Percentiles rank a stretch among this genome's conserved stretches.
Conservation (phyloP, 2,329 filamentous ascomycete species). For the Sclerotiophoma versabilis region DNA sequence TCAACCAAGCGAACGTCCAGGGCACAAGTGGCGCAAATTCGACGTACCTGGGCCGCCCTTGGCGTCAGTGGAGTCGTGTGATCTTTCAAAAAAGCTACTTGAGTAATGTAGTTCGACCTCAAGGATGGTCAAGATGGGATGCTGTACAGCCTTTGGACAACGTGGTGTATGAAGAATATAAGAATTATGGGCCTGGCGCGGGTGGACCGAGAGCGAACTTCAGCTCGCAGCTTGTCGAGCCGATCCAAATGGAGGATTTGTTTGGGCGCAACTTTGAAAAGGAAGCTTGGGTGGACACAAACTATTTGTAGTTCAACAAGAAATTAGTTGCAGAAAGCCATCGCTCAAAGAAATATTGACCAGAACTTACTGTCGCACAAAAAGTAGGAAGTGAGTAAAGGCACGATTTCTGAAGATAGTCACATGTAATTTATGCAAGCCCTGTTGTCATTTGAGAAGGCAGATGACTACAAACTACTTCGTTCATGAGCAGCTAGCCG, state of each 20-base stretch:
- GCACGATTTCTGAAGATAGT: too few relatives aligned
- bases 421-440: too few relatives aligned
- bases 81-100: slow-evolving; percentile 59
- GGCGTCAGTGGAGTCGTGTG: slow-evolving; percentile 57
- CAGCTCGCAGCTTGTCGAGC: slow-evolving; percentile 14
- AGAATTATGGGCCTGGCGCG: slow-evolving; percentile 28
- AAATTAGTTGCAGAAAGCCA: too few relatives aligned
- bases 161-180: slow-evolving; percentile 25
- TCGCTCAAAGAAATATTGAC: too few relatives aligned
- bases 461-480: too few relatives aligned
- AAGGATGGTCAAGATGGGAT: slow-evolving; percentile 59
- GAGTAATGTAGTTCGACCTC: slow-evolving; percentile 62
- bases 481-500: too few relatives aligned
- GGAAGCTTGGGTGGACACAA: slow-evolving; percentile 27
- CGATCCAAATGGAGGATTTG: slow-evolving; percentile 16
- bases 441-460: too few relatives aligned
- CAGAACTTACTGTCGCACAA: too few relatives aligned
- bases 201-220: slow-evolving; percentile 10
- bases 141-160: slow-evolving; percentile 22
- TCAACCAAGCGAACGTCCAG: slow-evolving; percentile 58
- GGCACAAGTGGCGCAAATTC: slow-evolving; percentile 43
- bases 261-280: slow-evolving; percentile 22
- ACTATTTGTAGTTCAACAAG: slow-evolving; percentile 15
- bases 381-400: too few relatives aligned
- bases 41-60: slow-evolving; percentile 59